These are phyloP conservation scores for Aspergillus pseudotamarii DNA, from an alignment of 2,329 filamentous ascomycete species.

Conservation along the genomic window DNA sequence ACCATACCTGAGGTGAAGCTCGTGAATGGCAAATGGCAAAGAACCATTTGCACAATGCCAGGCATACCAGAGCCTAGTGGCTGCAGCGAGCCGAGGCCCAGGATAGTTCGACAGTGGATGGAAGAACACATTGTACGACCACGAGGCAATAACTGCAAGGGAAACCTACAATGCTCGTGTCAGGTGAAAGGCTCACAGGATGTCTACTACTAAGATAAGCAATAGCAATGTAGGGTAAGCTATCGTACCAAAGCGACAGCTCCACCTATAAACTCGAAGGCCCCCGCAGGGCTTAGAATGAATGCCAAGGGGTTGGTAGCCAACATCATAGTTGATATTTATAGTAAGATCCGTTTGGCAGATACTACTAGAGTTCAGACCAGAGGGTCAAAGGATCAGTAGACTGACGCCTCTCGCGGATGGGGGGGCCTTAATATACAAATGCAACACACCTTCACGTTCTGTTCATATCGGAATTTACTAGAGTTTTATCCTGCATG, in stretches of 20 bases:
- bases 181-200: neutral
- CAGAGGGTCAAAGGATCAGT: neutral
- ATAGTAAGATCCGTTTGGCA: neutral
- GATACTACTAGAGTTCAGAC: neutral
- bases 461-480: neutral
- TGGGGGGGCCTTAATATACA: neutral
- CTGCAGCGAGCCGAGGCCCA: conserved; percentile 10
- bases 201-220: neutral
- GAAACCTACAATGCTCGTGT: neutral
- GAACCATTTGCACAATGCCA: conserved; percentile 7
- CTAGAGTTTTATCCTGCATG: neutral
- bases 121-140: conserved; percentile 8
- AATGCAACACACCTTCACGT: neutral
- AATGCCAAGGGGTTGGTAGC: neutral
- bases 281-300: neutral
- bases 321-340: neutral
- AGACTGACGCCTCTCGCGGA: neutral
- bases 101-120: conserved; percentile 14
- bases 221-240: neutral
- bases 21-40: conserved; percentile 7
- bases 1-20: conserved; percentile 37
- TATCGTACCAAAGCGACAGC: neutral
- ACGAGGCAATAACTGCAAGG: too few relatives aligned
- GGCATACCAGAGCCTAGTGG: conserved; percentile 12
- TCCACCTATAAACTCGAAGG: neutral